Evolutionary conservation across 2,329 filamentous ascomycete species (phyloP).

Genomic region (Exserohilum turcica): DNA sequence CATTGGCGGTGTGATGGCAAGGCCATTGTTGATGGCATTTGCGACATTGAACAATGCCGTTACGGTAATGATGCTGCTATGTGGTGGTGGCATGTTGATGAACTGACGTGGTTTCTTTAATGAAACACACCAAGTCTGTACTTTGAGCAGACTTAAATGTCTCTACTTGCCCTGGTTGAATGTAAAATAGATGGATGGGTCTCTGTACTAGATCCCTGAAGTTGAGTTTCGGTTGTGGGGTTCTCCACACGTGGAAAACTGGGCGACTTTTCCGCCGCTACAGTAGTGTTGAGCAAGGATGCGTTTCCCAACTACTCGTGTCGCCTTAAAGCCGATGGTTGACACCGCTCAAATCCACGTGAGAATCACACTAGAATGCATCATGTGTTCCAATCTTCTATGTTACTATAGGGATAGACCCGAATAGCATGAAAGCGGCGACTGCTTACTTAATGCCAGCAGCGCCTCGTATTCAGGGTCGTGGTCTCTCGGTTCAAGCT

Average conservation of each 20-base stretch:
- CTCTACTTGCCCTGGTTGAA: conserved; percentile 2
- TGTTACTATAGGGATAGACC: conserved; percentile 13
- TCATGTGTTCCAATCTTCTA: not conserved
- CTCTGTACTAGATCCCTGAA: not conserved
- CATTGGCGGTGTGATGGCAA: conserved; percentile 31
- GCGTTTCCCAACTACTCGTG: not conserved
- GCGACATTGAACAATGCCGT: conserved; percentile 21
- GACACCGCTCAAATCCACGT: not conserved
- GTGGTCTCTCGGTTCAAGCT: conserved; percentile 33
- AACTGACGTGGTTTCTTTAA: not conserved
- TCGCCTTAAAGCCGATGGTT: not conserved
- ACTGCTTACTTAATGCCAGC: conserved; percentile 30
- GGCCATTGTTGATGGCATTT: conserved; percentile 31
- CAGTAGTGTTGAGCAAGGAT: not conserved
- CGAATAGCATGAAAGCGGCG: conserved; percentile 30
- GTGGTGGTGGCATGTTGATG: conserved; percentile 15
- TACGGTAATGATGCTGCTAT: conserved; percentile 15
- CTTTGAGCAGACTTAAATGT: conserved; percentile 8
- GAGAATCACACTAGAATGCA: not conserved
- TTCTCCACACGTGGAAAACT: conserved; percentile 17
- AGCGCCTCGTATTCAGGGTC: conserved; percentile 33
- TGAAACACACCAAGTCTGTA: not conserved
- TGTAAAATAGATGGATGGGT: not conserved
- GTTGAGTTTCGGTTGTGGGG: conserved; percentile 4
- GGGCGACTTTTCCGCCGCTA: conserved; percentile 30